These are phyloP conservation scores for Mortierella hygrophila DNA, from an alignment of 192 early-diverging fungal genomes.

Conservation along the genomic window DNA sequence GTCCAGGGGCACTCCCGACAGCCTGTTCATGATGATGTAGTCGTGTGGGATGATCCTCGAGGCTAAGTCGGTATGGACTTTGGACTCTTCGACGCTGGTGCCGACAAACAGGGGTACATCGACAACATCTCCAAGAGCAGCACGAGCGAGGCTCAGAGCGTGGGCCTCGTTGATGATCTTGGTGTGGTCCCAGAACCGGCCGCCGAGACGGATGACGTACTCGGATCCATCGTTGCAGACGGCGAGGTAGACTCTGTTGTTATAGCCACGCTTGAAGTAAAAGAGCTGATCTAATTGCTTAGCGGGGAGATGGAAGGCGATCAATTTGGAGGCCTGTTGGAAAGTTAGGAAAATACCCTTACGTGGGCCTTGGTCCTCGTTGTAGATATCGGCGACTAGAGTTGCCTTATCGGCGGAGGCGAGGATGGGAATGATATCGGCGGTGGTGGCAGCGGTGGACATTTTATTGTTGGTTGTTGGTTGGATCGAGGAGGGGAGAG, in stretches of 20 bases:
- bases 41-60: slow-evolving; percentile 31
- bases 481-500: neutral
- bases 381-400: slow-evolving; percentile 16
- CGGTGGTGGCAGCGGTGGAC: neutral
- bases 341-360: slow-evolving; percentile 28
- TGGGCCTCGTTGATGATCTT: slow-evolving; percentile 46
- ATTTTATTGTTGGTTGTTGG: neutral
- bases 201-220: slow-evolving; percentile 48
- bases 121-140: slow-evolving; percentile 8
- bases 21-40: slow-evolving; percentile 44
- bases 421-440: slow-evolving; percentile 10
- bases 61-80: slow-evolving; percentile 16
- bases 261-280: slow-evolving; percentile 45
- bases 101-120: slow-evolving; percentile 29
- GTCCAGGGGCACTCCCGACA: slow-evolving; percentile 45
- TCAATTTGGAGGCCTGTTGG: slow-evolving; percentile 19
- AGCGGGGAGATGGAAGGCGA: slow-evolving; percentile 32
- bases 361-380: slow-evolving; percentile 32
- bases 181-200: slow-evolving; percentile 50
- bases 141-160: slow-evolving; percentile 23
- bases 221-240: slow-evolving; percentile 32
- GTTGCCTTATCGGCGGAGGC: neutral
- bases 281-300: slow-evolving; percentile 28
- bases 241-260: slow-evolving; percentile 51
- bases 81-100: slow-evolving; percentile 44